Conservation (phyloP, 2,329 filamentous ascomycete species). For the Ophiostoma sp. region DNA sequence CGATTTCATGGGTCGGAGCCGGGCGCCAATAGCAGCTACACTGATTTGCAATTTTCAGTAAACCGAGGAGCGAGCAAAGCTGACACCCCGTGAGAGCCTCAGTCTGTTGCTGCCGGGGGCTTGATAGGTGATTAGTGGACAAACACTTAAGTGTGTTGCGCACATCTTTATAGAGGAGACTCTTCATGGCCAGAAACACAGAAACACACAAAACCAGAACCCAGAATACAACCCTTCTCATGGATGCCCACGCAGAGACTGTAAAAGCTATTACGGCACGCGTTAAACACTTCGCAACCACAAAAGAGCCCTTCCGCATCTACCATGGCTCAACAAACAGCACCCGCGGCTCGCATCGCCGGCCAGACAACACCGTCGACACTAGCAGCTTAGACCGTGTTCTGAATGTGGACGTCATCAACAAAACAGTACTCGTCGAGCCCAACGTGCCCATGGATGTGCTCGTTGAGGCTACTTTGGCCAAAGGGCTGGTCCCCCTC, state of each 20-base stretch:
- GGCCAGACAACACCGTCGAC: constrained; percentile 55
- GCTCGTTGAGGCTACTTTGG: constrained; percentile 53
- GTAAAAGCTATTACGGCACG: background rate
- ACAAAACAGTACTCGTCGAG: constrained; percentile 56
- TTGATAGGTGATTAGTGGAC: no score
- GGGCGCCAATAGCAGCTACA: no score
- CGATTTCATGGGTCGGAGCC: no score
- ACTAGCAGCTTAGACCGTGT: constrained; percentile 61
- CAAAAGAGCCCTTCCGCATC: constrained; percentile 59
- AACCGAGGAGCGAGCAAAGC: no score
- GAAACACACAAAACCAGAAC: background rate
- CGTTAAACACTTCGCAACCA: constrained; percentile 42
- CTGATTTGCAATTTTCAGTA: no score
- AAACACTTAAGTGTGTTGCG: no score
- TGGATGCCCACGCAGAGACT: background rate
- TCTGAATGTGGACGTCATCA: constrained; percentile 51
- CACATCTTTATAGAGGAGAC: no score
- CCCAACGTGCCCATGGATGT: constrained; percentile 65
- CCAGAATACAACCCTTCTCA: background rate
- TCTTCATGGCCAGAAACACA: no score
- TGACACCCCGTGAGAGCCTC: no score
- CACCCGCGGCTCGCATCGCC: constrained; percentile 54
- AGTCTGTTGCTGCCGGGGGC: no score
- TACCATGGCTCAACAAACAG: constrained; percentile 74
- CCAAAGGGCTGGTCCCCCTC: constrained; percentile 52